Evolutionary conservation across 805 yeast genomes (phyloP), one percentile per base, ranked within the genome.

Genomic region (Teunomyces tritomae): DNA sequence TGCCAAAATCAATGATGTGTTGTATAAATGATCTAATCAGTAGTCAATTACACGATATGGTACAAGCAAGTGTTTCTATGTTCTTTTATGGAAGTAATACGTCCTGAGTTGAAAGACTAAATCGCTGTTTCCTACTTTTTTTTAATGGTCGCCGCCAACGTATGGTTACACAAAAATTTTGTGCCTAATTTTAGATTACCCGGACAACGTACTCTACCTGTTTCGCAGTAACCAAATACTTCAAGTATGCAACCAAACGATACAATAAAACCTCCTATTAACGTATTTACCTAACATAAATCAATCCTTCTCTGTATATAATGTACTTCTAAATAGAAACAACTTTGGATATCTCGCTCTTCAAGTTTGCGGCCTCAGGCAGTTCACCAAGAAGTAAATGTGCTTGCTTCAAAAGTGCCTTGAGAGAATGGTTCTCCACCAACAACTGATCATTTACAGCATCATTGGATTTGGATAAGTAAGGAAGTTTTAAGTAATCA

Each of bases 21-120:
- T n/a, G 51, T 48, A 45, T 49, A 50, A 46, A 59, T 62, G 73
- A 68, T 65, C 73, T 68, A 68, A 58, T 68, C 72, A 68, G 72
- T 68, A 68, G 72, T 68, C 73, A 60, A 64, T 44, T 39, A 54
- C 48, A 55, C 45, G 16, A 11, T 42, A 28, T 49, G 44, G 24
- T 49, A 30, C 26, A 37, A 24, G 40, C 27, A 26, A 26, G 14
- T n/a, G 32, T 20, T 20, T 20, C 24, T 20, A 30, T 39, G 39
- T 27, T 43, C 20, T 29, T 37, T 27, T 24, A 28, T 28, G 8
- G 33, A 39, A 33, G 43, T 10, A 28, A 28, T 33, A 28, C 26
- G 28, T 34, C 41, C 28, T 24, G 35, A 28, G 26, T 28, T 30
- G 44, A 39, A 14, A 14, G 28, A 13, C 44, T 24, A 28, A 39